Base-by-base conservation (phyloP, 2,329 filamentous ascomycete genomes). In the Xylariaceae sp. region DNA sequence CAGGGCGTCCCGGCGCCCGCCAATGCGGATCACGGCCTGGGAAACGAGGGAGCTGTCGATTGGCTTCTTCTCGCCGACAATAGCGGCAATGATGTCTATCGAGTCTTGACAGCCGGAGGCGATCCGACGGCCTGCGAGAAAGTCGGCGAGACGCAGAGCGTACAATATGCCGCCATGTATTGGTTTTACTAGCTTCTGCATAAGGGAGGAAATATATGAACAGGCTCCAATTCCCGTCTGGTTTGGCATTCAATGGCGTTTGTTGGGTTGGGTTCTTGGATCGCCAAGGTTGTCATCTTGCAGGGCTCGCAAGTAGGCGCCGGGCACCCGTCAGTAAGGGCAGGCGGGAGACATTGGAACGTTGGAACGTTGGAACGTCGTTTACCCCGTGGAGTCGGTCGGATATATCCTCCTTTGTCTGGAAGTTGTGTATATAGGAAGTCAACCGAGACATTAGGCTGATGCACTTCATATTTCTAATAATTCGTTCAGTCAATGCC, bases 81-180 rank as follows among this genome's bases (percentile, higher is more conserved):
- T 41, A 73, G 73, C 54, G 64, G 67, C 40, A 74, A 72, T 61
- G 55, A 68, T 34, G 77, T 82, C 50, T 84, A 81, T 69, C 78
- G 80, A 46, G 80, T 84, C 45, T 59, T 73, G 55, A 83, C 80
- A 0, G 74, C 78, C 11, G 80, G 80, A 2, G 80, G 80, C 27
- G 68, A 58, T 57, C 65, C 74, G 1, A 67, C 76, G 62, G 62
- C 71, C 3, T 84, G 80, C 66, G 58, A 59, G 44, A 56, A 53
- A 0, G 69, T 67, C 1, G 70, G 69, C n/a, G 72, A 74, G 42
- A 57, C 64, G 19, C 73, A 78, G 63, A 83, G 79, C 67, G 76
- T 81, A 30, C 74, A 76, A 2, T 84, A 84, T 65, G 64, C 79
- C 1, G 72, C 80, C n/a, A 74, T 73, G 60, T 84, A 84, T 70